A percentile compares a stretch with the other conserved stretches of the same genome.
phyloP scores from a whole-genome alignment of 164 flowering plant genomes.

The Cinnamomum chago region DNA sequence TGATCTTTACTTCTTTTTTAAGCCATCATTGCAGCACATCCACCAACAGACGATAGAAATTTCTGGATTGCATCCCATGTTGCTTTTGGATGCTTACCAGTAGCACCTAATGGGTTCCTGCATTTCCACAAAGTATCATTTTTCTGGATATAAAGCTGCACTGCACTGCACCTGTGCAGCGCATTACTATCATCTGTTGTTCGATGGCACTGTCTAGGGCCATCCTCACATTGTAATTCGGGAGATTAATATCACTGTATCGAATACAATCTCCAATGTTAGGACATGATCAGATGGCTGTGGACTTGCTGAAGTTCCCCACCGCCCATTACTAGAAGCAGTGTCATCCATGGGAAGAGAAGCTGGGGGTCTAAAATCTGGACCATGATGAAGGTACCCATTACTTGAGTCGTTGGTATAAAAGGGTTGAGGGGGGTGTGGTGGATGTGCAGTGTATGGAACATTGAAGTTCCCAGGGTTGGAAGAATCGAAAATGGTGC shows the following conservation, averaged over 20 bases:
- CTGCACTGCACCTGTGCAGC: slow-evolving; percentile 41
- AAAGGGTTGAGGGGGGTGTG: slow-evolving; percentile 12
- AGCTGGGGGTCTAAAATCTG: slow-evolving; percentile 28
- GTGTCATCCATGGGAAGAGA: slow-evolving; percentile 24
- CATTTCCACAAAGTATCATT: slow-evolving; percentile 72
- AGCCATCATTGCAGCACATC: slow-evolving; percentile 53
- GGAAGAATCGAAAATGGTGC: slow-evolving; percentile 16
- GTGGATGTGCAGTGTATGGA: slow-evolving; percentile 27
- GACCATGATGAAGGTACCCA: slow-evolving; percentile 25
- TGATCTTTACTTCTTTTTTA: slow-evolving; percentile 54
- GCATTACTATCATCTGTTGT: slow-evolving; percentile 54
- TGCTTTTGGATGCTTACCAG: slow-evolving; percentile 41
- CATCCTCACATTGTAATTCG: slow-evolving; percentile 54
- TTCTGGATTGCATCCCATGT: slow-evolving; percentile 61
- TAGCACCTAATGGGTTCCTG: slow-evolving; percentile 59
- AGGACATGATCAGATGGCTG: slow-evolving; percentile 40
- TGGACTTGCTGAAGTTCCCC: slow-evolving; percentile 47
- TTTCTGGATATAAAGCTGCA: slow-evolving; percentile 52
- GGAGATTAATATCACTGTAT: slow-evolving; percentile 54
- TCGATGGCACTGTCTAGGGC: slow-evolving; percentile 65
- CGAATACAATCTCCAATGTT: slow-evolving; percentile 61
- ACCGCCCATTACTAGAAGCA: slow-evolving; percentile 20
- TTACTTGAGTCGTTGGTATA: slow-evolving; percentile 22
- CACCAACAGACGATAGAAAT: slow-evolving; percentile 51
- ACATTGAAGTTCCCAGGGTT: slow-evolving; percentile 20